Evolutionary conservation across 2,329 filamentous ascomycete species (phyloP), one percentile per base, ranked within the genome.

Genomic region (Intubia oerlemansii): DNA sequence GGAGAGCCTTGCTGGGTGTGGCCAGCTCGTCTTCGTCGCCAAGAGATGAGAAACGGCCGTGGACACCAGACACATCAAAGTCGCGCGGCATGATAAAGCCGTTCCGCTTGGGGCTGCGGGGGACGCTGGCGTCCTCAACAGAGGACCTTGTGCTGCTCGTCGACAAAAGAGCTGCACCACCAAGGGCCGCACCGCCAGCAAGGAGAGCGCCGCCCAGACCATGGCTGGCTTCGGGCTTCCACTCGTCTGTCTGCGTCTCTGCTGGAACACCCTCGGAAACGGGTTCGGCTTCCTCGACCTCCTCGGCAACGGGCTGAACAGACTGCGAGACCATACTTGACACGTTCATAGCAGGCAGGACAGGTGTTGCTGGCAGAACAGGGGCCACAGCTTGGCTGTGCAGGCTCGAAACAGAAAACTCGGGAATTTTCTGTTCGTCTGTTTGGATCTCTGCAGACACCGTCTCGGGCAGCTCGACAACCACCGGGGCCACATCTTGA

Each of bases 51-150:
- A 12, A n/a, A n/a, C n/a, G n/a, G n/a, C n/a, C n/a, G n/a, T n/a
- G n/a, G n/a, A n/a, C n/a, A n/a, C n/a, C n/a, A n/a, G n/a, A n/a
- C n/a, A 21, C 4, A 4, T 45, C 43, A 10, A 39, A 42, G 23
- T 64, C 60, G 12, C 52, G 53, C 1, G 65, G 58, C 14, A 70
- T 53, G 32, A 70, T 60, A 36, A 70, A 63, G 1, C 48, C 66
- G 36, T 66, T 57, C 32, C 62, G 52, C 46, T 55, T 59, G 2
- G 59, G 61, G 37, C 56, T 66, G 32, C 57, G 55, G 4, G 27
- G 20, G 2, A 17, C 25, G 7, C 13, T 31, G 5, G 29, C 24
- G 2, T 14, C 25, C 4, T 24, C 19, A 54, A 51, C 23, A 50
- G 46, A 23, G 50, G 47, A n/a, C n/a, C n/a, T n/a, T 54, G 38